Conservation (phyloP, 2,329 filamentous ascomycete species). For the Colletotrichum sp. region DNA sequence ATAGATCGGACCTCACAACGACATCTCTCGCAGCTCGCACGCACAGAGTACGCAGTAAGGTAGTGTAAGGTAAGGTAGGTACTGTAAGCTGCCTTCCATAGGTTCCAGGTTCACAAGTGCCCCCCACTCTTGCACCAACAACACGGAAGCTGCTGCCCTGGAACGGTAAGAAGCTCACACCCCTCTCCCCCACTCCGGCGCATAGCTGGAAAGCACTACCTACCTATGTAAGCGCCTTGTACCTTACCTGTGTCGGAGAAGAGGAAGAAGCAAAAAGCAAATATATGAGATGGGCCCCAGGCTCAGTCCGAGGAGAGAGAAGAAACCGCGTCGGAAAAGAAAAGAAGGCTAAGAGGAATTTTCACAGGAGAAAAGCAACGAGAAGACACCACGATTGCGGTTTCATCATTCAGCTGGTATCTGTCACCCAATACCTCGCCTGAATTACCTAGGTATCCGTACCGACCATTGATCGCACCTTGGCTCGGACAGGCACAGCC, state of each 20-base stretch:
- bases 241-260: neutral
- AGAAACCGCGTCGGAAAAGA: neutral
- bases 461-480: neutral
- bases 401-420: neutral
- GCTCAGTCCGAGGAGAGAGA: neutral
- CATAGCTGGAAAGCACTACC: neutral
- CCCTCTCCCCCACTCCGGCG: neutral
- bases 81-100: too few species aligned
- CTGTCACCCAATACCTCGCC: neutral
- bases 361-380: neutral
- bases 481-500: neutral
- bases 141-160: neutral
- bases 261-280: neutral
- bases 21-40: neutral
- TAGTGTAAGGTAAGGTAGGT: too few species aligned
- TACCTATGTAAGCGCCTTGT: neutral
- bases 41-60: neutral
- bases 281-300: neutral
- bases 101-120: neutral
- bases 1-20: neutral
- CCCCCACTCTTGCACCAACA: constrained; percentile 14
- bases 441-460: neutral
- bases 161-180: neutral
- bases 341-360: neutral
- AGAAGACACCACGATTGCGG: neutral